Evolutionary conservation across 768 basidiomycete species (phyloP), one percentile per base, ranked within the genome.

Genomic region (Rickenella mellea): DNA sequence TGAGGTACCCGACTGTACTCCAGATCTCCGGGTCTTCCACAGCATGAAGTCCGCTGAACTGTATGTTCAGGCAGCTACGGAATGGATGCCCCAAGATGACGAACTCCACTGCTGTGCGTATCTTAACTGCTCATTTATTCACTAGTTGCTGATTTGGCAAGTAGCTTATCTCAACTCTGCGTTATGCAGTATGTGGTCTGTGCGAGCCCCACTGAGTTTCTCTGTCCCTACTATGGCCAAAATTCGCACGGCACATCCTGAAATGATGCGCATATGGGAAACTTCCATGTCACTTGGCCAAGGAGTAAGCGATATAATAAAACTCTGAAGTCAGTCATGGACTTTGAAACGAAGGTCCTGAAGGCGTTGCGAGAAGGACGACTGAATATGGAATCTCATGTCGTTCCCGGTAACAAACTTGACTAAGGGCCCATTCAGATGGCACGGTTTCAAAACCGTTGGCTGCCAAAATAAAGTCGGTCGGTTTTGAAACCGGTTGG

Each of bases 41-140:
- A 42, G 20, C 46, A 41, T n/a, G 14, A 38, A 50, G 27, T 54
- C 63, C 9, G 52, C 53, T 17, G 48, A 54, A 21, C 52, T 52
- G 40, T 68, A 68, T 47, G 45, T 55, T 9, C 38, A 58, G 32
- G 62, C 66, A n/a, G 62, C 61, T 7, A 48, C 40, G 5, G 35
- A 40, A 25, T 63, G n/a, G n/a, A n/a, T 53, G 35, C 64, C 63
- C 12, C 49, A 55, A 19, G 70, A 72, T 44, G 68, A 70, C 32
- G 65, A 70, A 51, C 43, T 54, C 20, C 54, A 57, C 39, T 47
- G 53, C 3, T 51, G 53, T 51, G 38, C 32, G 59, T 48, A 6
- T 17, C 24, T 40, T 12, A n/a, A 20, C 31, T 11, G 32, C 11
- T 27, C 4, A 17, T 14, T n/a, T 40, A 22, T 14, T 14, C 8